phyloP scores from a whole-genome alignment of 306 rosid genomes.

The Trifolium pratense region DNA sequence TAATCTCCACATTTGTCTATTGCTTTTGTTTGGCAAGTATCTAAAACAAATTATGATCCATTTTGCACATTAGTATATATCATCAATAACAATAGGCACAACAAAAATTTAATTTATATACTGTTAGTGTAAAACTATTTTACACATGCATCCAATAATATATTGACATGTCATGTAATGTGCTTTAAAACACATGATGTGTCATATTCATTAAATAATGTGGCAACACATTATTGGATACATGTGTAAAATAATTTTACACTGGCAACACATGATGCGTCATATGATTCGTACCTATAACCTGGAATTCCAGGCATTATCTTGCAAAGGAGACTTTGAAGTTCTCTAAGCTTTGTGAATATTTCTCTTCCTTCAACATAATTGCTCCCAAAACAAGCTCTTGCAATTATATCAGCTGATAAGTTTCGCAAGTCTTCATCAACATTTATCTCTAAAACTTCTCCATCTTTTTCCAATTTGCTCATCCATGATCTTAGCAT shows the following conservation, averaged over 20 bases:
- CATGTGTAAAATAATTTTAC: too few species aligned
- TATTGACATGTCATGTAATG: too few species aligned
- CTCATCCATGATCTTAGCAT: conserved; percentile 59
- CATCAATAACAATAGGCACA: too few species aligned
- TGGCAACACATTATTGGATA: too few species aligned
- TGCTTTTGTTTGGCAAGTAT: conserved; percentile 60
- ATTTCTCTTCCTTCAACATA: conserved; percentile 65
- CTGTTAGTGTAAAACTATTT: too few species aligned
- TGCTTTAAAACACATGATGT: too few species aligned
- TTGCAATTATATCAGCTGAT: conserved; percentile 67
- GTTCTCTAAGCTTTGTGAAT: conserved; percentile 64
- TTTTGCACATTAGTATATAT: too few species aligned
- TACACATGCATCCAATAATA: too few species aligned
- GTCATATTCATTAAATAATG: too few species aligned
- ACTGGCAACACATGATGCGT: too few species aligned
- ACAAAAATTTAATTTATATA: too few species aligned
- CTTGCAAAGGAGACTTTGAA: conserved; percentile 57
- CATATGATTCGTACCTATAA: conserved; percentile 45
- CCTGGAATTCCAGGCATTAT: conserved; percentile 63
- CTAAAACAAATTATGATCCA: conserved; percentile 40
- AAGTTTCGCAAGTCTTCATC: conserved; percentile 60
- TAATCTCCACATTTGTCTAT: conserved; percentile 63
- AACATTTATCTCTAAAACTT: conserved; percentile 48
- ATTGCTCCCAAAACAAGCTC: conserved; percentile 74
- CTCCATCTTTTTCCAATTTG: conserved; percentile 54